Conservation (phyloP, 202 grass and related monocot genomes). For the Setaria italica region DNA sequence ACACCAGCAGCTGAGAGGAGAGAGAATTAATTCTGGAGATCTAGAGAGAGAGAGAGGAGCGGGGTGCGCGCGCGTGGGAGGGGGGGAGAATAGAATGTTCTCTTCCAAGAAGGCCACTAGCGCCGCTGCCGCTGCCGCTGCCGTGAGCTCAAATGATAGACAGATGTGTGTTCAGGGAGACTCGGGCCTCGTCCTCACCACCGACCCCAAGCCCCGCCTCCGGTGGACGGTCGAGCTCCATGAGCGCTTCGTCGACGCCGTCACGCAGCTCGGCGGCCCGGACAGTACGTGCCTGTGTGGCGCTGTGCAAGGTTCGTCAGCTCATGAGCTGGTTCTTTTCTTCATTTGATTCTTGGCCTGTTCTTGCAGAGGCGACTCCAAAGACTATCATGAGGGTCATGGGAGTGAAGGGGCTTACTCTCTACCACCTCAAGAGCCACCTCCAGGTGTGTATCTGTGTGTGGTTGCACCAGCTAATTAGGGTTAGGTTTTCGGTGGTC, state of each 20-base stretch:
- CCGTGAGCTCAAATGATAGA: slow-evolving; percentile 77
- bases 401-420: slow-evolving; percentile 98
- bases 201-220: slow-evolving; percentile 89
- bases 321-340: neutral
- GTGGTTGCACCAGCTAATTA: slow-evolving; percentile 41
- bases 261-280: slow-evolving; percentile 82
- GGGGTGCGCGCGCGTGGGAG: slow-evolving; percentile 15
- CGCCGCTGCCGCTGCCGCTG: slow-evolving; percentile 18
- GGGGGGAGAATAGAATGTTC: slow-evolving; percentile 86
- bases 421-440: slow-evolving; percentile 99
- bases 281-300: slow-evolving; percentile 57
- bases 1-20: slow-evolving; percentile 29
- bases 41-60: slow-evolving; percentile 10
- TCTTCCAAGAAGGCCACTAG: slow-evolving; percentile 85
- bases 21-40: slow-evolving; percentile 60
- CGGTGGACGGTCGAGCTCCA: slow-evolving; percentile 92
- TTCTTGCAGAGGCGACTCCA: slow-evolving; percentile 84
- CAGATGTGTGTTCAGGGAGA: slow-evolving; percentile 89
- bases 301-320: neutral
- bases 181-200: slow-evolving; percentile 99
- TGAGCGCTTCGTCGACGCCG: slow-evolving; percentile 90
- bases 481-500: slow-evolving; percentile 35
- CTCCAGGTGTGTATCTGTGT: slow-evolving; percentile 68
- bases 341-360: neutral
- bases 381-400: slow-evolving; percentile 99